Percentiles rank a stretch among this genome's conserved stretches.
Conservation (phyloP, 495 filamentous ascomycete genomes). For the Hypoxylon fragiforme region DNA sequence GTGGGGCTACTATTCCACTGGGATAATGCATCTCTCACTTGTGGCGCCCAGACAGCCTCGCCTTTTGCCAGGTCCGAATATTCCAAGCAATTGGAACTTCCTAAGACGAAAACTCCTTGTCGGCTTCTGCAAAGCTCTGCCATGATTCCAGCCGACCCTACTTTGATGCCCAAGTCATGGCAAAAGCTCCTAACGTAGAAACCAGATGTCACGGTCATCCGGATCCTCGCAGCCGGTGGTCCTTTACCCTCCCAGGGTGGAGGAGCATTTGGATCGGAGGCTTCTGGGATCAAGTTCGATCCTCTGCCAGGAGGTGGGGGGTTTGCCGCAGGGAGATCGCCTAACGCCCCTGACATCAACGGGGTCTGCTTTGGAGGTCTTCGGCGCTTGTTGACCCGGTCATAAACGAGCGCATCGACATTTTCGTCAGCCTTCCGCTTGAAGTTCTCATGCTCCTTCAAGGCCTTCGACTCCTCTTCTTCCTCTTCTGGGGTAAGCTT, state of each 20-base stretch:
- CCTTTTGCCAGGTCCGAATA: slow-evolving; percentile 78
- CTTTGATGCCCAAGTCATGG: slow-evolving; percentile 84
- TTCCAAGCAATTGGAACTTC: slow-evolving; percentile 69
- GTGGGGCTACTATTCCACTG: slow-evolving; percentile 51
- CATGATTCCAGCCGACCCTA: slow-evolving; percentile 85
- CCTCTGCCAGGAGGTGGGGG: slow-evolving; percentile 42
- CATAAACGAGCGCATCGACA: slow-evolving; percentile 48
- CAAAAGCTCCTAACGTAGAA: slow-evolving; percentile 96
- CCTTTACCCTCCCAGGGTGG: slow-evolving; percentile 52
- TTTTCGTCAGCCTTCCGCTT: slow-evolving; percentile 53
- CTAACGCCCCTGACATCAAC: slow-evolving; percentile 59
- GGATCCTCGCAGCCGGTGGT: slow-evolving; percentile 75
- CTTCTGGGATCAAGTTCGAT: slow-evolving; percentile 40
- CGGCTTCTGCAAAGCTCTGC: slow-evolving; percentile 76
- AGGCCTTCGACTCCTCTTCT: slow-evolving; percentile 50
- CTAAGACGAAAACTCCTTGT: slow-evolving; percentile 77
- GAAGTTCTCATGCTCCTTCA: slow-evolving; percentile 48
- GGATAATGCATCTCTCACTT: slow-evolving; percentile 66
- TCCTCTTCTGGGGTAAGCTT: slow-evolving; percentile 50
- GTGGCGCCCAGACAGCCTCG: slow-evolving; percentile 81
- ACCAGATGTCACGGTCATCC: slow-evolving; percentile 91
- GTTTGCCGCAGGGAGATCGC: slow-evolving; percentile 35
- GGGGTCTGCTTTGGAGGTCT: slow-evolving; percentile 35
- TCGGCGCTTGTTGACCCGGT: slow-evolving; percentile 41
- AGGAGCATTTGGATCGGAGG: slow-evolving; percentile 39